Evolutionary conservation across 768 basidiomycete species (phyloP).

Genomic region (Podaxis mareebaensis): DNA sequence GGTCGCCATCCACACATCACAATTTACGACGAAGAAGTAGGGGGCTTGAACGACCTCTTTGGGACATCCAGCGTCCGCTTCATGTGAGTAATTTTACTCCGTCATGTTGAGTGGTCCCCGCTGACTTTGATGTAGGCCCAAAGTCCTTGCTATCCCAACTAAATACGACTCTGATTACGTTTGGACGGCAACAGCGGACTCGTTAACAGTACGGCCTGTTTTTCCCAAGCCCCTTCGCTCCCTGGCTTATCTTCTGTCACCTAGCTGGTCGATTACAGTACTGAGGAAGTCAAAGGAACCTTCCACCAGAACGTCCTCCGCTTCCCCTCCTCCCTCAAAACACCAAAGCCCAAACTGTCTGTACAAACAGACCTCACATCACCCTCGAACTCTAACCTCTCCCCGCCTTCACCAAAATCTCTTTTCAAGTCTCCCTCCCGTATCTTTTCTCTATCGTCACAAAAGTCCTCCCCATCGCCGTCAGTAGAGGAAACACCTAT

Average conservation of each 20-base stretch:
- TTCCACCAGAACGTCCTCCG: constrained; percentile 53
- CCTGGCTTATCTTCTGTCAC: constrained; percentile 11
- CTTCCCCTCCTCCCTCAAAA: constrained; percentile 34
- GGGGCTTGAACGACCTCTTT: constrained; percentile 55
- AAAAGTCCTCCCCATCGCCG: constrained; percentile 23
- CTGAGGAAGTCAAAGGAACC: constrained; percentile 47
- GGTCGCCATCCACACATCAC: constrained; percentile 53
- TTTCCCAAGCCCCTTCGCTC: background rate
- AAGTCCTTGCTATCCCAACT: constrained; percentile 58
- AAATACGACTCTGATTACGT: constrained; percentile 63
- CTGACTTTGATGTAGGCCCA: constrained; percentile 39
- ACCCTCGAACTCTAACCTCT: constrained; percentile 1
- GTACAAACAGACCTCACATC: constrained; percentile 16
- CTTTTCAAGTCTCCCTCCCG: constrained; percentile 21
- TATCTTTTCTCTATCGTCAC: constrained; percentile 15
- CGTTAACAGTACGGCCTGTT: constrained; percentile 44
- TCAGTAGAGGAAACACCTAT: constrained; percentile 26
- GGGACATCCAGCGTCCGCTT: constrained; percentile 55
- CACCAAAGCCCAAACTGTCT: constrained; percentile 23
- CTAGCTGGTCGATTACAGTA: constrained; percentile 55
- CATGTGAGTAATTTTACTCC: constrained; percentile 39
- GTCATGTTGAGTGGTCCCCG: constrained; percentile 1
- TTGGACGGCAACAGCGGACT: constrained; percentile 58
- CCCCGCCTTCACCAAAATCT: constrained; percentile 15
- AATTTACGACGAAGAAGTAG: constrained; percentile 51